Conservation (phyloP, 1,284 basidiomycete genomes). For the Cyathus olla region DNA sequence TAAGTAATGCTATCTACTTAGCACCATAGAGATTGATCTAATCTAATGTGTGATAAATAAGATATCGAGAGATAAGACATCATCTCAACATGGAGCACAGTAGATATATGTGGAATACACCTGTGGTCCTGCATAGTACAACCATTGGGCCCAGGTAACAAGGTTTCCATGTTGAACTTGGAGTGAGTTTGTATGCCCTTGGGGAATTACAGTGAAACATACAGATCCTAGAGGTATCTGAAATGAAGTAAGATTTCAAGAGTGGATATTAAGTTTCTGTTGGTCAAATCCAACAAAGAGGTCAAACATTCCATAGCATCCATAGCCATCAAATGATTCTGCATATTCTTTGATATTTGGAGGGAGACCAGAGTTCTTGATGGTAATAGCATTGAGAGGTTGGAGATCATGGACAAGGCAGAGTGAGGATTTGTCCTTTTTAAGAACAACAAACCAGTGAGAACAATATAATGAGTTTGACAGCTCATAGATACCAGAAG, state of each 20-base stretch:
- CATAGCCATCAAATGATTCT: slow-evolving; percentile 13
- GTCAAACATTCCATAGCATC: slow-evolving; percentile 20
- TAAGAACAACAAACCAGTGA: slow-evolving; percentile 5
- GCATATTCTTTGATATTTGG: slow-evolving; percentile 10
- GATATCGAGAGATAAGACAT: no score
- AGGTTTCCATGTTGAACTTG: slow-evolving; percentile 40
- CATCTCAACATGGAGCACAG: no score
- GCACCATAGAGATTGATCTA: no score
- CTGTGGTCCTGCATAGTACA: no score
- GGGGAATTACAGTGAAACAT: slow-evolving; percentile 26
- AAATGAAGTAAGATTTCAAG: slow-evolving; percentile 24
- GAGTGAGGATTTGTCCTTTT: slow-evolving; percentile 22
- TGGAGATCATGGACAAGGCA: slow-evolving; percentile 20
- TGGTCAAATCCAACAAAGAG: slow-evolving; percentile 23
- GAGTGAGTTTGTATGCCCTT: slow-evolving; percentile 47
- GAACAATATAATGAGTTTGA: not conserved
- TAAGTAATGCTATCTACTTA: no score
- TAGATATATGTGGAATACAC: slow-evolving; percentile 44
- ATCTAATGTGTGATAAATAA: no score
- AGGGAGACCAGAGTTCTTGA: slow-evolving; percentile 13
- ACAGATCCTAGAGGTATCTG: slow-evolving; percentile 18
- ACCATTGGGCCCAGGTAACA: slow-evolving; percentile 38
- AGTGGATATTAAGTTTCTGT: slow-evolving; percentile 9
- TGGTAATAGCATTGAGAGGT: slow-evolving; percentile 18
- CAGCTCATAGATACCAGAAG: not conserved